These are phyloP conservation scores for Agaricus subrufescens DNA, from an alignment of 768 basidiomycete species.

Conservation along the genomic window DNA sequence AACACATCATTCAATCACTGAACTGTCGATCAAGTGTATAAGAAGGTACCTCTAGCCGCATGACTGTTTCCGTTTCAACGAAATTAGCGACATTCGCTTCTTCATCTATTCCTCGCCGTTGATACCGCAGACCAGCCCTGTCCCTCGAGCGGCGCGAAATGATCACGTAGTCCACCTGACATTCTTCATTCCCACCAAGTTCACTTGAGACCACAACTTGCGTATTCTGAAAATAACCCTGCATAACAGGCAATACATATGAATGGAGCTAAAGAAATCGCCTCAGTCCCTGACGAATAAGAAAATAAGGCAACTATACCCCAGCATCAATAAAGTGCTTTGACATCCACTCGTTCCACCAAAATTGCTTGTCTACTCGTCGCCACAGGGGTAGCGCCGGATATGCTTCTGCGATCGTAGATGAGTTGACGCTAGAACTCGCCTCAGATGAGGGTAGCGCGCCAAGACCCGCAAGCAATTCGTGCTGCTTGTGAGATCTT, in stretches of 20 bases:
- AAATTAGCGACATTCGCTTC: constrained; percentile 94
- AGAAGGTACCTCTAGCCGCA: constrained; percentile 65
- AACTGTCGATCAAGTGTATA: neutral
- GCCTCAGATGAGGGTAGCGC: constrained; percentile 35
- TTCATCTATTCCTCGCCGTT: constrained; percentile 91
- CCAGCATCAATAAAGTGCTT: constrained; percentile 86
- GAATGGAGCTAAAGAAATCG: constrained; percentile 56
- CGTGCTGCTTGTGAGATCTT: constrained; percentile 53
- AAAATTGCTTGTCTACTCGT: constrained; percentile 84
- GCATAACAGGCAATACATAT: constrained; percentile 88
- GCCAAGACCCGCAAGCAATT: constrained; percentile 57
- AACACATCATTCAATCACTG: neutral
- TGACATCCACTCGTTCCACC: constrained; percentile 93
- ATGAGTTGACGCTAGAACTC: constrained; percentile 30
- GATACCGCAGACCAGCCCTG: constrained; percentile 90
- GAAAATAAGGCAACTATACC: constrained; percentile 36
- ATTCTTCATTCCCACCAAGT: constrained; percentile 35
- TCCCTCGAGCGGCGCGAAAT: constrained; percentile 85
- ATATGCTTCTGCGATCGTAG: constrained; percentile 66
- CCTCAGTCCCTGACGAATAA: neutral
- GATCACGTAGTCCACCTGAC: constrained; percentile 69
- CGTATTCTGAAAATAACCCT: constrained; percentile 83
- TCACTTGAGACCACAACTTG: constrained; percentile 59
- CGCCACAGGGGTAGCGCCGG: constrained; percentile 86
- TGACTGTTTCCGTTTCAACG: constrained; percentile 90